Conservation (phyloP, 441 rosid genomes). For the Daphne laureola region DNA sequence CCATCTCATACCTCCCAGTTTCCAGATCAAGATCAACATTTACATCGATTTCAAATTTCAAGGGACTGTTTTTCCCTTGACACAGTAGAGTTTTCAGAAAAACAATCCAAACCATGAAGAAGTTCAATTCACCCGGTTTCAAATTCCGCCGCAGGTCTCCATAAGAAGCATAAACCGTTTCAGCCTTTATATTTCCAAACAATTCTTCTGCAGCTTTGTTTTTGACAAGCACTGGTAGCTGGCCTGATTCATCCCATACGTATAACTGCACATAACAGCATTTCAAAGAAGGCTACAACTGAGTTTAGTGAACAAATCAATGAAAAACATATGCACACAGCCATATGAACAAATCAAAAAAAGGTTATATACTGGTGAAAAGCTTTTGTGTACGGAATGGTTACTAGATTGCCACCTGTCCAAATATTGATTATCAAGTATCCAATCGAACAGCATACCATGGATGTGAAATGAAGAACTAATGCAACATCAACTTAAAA, state of each 20-base stretch:
- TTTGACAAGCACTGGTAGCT: constrained; percentile 38
- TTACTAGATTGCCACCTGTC: too few species aligned
- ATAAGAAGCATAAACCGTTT: constrained; percentile 25
- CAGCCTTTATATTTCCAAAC: constrained; percentile 50
- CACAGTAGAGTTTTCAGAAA: constrained; percentile 27
- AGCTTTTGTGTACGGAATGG: too few species aligned
- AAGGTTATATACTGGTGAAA: too few species aligned
- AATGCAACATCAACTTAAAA: too few species aligned
- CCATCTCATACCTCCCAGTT: constrained; percentile 38
- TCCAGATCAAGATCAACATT: constrained; percentile 28
- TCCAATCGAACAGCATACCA: too few species aligned
- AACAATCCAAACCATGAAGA: constrained; percentile 34
- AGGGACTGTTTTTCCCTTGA: constrained; percentile 34
- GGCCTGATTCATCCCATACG: constrained; percentile 47
- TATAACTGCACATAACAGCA: constrained; percentile 30
- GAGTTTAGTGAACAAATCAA: too few species aligned
- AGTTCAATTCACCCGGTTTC: constrained; percentile 17
- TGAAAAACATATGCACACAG: too few species aligned
- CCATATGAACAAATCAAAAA: too few species aligned
- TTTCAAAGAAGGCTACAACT: too few species aligned
- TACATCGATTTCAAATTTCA: constrained; percentile 33
- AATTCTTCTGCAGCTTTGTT: constrained; percentile 52
- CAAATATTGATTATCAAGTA: too few species aligned
- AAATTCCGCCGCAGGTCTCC: constrained; percentile 8
- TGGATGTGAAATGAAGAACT: too few species aligned